Evolutionary conservation across 495 filamentous ascomycete species (phyloP).

Genomic region (Haplographium delicatum): DNA sequence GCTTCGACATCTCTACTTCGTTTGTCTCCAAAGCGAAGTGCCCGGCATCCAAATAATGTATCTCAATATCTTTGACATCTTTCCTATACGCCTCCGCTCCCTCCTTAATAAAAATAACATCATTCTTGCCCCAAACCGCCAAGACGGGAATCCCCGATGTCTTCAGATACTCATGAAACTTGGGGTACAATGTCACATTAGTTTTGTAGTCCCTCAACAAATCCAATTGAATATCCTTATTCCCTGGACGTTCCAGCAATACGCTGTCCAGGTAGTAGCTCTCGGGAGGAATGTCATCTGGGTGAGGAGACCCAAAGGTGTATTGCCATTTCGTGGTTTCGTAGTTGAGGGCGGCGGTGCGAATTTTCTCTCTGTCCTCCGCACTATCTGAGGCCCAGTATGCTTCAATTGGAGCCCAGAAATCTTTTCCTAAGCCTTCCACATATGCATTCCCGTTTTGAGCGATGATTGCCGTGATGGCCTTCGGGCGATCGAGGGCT

Average conservation of each 20-base stretch:
- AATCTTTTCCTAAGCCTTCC: conserved; percentile 48
- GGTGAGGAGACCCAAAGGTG: conserved; percentile 35
- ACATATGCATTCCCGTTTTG: conserved; percentile 61
- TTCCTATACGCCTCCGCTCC: conserved; percentile 55
- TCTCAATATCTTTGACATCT: conserved; percentile 43
- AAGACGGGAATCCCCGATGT: conserved; percentile 47
- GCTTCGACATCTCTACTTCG: conserved; percentile 37
- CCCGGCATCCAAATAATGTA: conserved; percentile 48
- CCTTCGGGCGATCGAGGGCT: conserved; percentile 40
- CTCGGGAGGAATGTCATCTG: conserved; percentile 39
- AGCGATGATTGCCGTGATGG: conserved; percentile 47
- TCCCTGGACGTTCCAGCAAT: conserved; percentile 42
- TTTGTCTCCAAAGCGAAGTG: conserved; percentile 60
- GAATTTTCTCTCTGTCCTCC: conserved; percentile 34
- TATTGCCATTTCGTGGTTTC: conserved; percentile 51
- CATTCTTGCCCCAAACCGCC: conserved; percentile 57
- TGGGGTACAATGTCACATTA: conserved; percentile 41
- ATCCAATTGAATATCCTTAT: conserved; percentile 52
- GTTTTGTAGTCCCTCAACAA: conserved; percentile 49
- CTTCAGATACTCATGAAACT: conserved; percentile 54
- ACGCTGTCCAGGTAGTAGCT: conserved; percentile 44
- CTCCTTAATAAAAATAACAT: conserved; percentile 47
- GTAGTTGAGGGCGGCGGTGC: conserved; percentile 34
- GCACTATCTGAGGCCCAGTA: conserved; percentile 41
- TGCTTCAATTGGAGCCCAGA: conserved; percentile 46